These are phyloP conservation scores for Fragilariopsis cylindrus DNA, from an alignment of 108 stramenopile genomes.

Conservation along the genomic window DNA sequence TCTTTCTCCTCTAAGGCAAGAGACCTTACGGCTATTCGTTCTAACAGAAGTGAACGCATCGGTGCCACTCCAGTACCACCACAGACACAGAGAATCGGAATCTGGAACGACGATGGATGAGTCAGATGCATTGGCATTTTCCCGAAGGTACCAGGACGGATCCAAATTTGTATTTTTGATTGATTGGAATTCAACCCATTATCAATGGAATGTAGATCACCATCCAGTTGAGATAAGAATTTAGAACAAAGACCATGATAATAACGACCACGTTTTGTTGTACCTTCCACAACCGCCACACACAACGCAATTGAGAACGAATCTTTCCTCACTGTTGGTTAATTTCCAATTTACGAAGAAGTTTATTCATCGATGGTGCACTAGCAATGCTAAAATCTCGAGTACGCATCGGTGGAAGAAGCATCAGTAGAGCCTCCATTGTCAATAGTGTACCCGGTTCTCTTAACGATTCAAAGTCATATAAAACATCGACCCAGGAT, in stretches of 20 bases:
- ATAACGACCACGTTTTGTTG: slow-evolving; percentile 64
- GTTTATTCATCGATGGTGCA: slow-evolving; percentile 44
- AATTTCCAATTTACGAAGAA: slow-evolving; percentile 7
- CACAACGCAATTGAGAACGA: slow-evolving; percentile 65
- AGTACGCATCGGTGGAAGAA: slow-evolving; percentile 71
- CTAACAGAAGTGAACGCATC: slow-evolving; percentile 71
- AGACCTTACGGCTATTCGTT: slow-evolving; percentile 50
- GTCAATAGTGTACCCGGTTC: slow-evolving; percentile 39
- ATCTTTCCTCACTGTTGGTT: not conserved
- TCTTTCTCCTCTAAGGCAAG: not conserved
- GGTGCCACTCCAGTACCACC: slow-evolving; percentile 88
- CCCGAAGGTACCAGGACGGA: slow-evolving; percentile 72
- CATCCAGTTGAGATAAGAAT: slow-evolving; percentile 44
- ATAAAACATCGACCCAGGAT: slow-evolving; percentile 79
- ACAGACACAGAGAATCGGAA: slow-evolving; percentile 74
- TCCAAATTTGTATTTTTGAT: slow-evolving; percentile 56
- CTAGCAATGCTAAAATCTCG: slow-evolving; percentile 85
- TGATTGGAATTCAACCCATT: too few relatives aligned
- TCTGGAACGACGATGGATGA: slow-evolving; percentile 32
- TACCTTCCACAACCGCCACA: slow-evolving; percentile 78
- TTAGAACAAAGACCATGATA: slow-evolving; percentile 73
- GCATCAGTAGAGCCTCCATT: slow-evolving; percentile 49
- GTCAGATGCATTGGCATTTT: slow-evolving; percentile 48
- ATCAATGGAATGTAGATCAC: not conserved
- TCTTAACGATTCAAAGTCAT: slow-evolving; percentile 82